Evolutionary conservation across 176 grass and related monocot species (phyloP), one percentile per base, ranked within the genome.

Genomic region (Musa beccarii): DNA sequence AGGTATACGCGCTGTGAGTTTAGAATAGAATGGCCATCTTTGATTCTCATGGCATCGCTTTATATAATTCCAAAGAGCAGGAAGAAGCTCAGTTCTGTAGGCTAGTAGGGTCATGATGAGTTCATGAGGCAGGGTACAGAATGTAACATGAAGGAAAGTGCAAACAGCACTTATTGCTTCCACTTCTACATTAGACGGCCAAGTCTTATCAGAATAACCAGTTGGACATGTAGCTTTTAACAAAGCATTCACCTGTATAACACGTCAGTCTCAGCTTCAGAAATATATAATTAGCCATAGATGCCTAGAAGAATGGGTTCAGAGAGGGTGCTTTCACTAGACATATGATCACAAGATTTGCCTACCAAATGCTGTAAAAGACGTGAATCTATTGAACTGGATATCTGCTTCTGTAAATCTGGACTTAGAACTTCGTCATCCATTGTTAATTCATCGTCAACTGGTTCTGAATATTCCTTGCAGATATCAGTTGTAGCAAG

Each of bases 1-100:
- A 75, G 86, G 81, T 68, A 90, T 54, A 71, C 84, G 69, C 25
- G 72, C 71, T 56, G 83, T 79, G 75, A 87, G 79, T 83, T 92
- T 91, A 34, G 76, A 78, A 86, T 89, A 89, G 70, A 82, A 52
- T 68, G 88, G 88, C 95, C 95, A 99, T 80, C 71, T 89, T 84
- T 85, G 81, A 86, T 82, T 99, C 66, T 83, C 76, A 86, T 99
- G 74, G 73, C 95, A 99, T 55, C 82, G 69, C 56, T 89, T 99
- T 87, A 94, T 88, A 73, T 94, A 99, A 75, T 80, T 89, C 95
- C 95, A 99, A 29, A 99, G 78, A 54, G 86, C 86, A 69, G 80
- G 91, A 86, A 99, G 90, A 87, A 99, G 90, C 59, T 94, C 95
- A 76, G 95, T 94, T 63, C 95, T 87, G 81, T 99, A 99, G 9